These are phyloP conservation scores for Paulownia fortunei DNA, from an alignment of 257 asterid species.

Conservation along the genomic window DNA sequence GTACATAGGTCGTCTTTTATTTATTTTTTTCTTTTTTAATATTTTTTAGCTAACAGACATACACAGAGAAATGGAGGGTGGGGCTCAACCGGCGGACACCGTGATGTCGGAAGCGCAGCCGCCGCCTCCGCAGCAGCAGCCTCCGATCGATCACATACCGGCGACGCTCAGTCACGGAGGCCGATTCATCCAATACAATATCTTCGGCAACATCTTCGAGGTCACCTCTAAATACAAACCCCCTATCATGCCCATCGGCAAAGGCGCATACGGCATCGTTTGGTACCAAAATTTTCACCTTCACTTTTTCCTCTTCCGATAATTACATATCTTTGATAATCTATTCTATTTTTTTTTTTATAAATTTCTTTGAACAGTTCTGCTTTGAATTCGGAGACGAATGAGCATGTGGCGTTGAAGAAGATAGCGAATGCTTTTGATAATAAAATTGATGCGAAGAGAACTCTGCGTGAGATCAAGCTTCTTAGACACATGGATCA, in stretches of 20 bases:
- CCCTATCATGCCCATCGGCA: conserved; percentile 98
- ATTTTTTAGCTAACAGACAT: conserved; percentile 24
- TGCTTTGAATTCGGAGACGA: conserved; percentile 93
- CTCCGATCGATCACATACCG: conserved; percentile 70
- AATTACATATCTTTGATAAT: background rate
- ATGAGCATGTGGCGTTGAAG: conserved; percentile 92
- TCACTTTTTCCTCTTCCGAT: background rate
- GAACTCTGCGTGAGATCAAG: conserved; percentile 99
- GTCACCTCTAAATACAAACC: conserved; percentile 95
- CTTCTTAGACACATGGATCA: conserved; percentile 99
- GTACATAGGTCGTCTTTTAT: conserved; percentile 18
- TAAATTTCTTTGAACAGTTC: conserved; percentile 55
- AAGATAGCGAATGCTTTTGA: conserved; percentile 97
- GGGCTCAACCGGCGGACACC: conserved; percentile 80
- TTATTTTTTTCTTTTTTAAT: background rate
- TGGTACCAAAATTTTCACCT: conserved; percentile 52
- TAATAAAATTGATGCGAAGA: conserved; percentile 92
- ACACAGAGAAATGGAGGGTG: conserved; percentile 64
- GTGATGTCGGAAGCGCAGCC: conserved; percentile 87
- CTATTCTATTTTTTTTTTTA: background rate
- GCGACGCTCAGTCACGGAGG: conserved; percentile 92
- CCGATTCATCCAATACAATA: conserved; percentile 86
- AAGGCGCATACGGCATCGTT: conserved; percentile 99
- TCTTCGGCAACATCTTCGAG: conserved; percentile 94
- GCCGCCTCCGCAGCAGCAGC: conserved; percentile 48